Evolutionary conservation across 768 basidiomycete genomes (phyloP).

Genomic region (Kwoniella dejecticola): DNA sequence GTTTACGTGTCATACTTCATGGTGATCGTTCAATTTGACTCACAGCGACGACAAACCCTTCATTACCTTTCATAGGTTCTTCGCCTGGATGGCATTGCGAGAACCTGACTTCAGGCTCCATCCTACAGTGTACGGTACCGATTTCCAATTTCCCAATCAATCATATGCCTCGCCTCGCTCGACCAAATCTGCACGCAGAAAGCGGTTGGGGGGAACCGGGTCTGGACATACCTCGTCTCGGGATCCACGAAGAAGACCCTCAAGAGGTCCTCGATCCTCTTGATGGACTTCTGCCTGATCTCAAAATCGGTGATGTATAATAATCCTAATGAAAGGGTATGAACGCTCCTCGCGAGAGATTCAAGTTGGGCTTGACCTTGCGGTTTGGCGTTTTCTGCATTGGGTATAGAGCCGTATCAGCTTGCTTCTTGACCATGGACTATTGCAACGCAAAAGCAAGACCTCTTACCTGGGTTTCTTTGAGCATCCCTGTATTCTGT

Average conservation of each 20-base stretch:
- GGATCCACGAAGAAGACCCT: constrained; percentile 3
- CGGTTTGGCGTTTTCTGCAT: constrained; percentile 2
- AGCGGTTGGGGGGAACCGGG: not conserved
- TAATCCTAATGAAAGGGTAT: not conserved
- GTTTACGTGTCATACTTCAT: too few species aligned
- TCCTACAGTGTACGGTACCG: not conserved
- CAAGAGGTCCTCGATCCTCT: constrained; percentile 8
- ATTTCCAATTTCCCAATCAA: too few species aligned
- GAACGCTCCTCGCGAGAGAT: not conserved
- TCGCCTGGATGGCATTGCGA: constrained; percentile 12
- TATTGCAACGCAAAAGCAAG: not conserved
- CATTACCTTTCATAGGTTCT: constrained; percentile 9
- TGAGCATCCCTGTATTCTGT: constrained; percentile 11
- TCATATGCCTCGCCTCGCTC: not conserved
- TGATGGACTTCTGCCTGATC: not conserved
- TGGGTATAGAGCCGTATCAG: not conserved
- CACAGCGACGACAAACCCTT: constrained; percentile 8
- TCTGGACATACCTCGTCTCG: constrained; percentile 1
- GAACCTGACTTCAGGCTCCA: constrained; percentile 15
- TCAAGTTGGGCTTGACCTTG: constrained; percentile 15
- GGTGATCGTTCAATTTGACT: not conserved
- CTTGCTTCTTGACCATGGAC: not conserved
- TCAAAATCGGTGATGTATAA: not conserved
- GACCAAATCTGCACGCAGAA: not conserved
- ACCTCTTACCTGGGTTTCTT: constrained; percentile 12